Conservation (phyloP, 164 flowering plant species). For the grape (Vitis vinifera) region DNA sequence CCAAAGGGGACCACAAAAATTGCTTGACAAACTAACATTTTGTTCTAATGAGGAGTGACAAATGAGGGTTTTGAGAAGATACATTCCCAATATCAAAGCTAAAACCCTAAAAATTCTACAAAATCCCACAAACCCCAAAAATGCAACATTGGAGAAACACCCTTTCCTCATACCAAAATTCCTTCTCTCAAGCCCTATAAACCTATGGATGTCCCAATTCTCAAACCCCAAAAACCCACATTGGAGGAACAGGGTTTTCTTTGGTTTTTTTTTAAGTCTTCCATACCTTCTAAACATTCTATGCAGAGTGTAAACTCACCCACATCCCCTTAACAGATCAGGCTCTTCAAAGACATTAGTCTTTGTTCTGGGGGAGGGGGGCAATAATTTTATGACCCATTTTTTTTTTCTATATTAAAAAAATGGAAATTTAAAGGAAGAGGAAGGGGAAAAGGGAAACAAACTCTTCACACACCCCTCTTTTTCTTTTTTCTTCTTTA, state of each 20-base stretch:
- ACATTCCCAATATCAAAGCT: slow-evolving; percentile 9
- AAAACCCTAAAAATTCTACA: slow-evolving; percentile 19
- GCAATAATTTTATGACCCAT: too few species aligned
- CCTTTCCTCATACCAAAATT: slow-evolving; percentile 1
- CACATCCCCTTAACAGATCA: not conserved
- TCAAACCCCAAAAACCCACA: slow-evolving; percentile 15
- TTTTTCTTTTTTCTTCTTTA: slow-evolving; percentile 11
- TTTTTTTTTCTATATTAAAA: not conserved
- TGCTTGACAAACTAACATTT: slow-evolving; percentile 27
- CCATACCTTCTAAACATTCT: not conserved
- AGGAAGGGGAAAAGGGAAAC: slow-evolving; percentile 4
- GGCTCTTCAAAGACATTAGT: too few species aligned
- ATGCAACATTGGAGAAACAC: slow-evolving; percentile 7
- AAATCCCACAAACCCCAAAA: slow-evolving; percentile 22
- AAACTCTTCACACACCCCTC: not conserved
- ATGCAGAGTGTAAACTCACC: not conserved
- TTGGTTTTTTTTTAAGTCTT: not conserved
- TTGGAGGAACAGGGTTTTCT: not conserved
- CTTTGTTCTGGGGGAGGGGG: too few species aligned
- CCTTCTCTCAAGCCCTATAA: not conserved
- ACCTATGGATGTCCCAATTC: slow-evolving; percentile 1
- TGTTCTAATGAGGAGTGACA: slow-evolving; percentile 31
- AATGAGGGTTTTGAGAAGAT: slow-evolving; percentile 35
- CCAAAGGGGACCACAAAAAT: slow-evolving; percentile 5
- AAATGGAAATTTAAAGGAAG: not conserved